Evolutionary conservation across 192 early-diverging fungal species (phyloP).

Genomic region (Coemansia sp.): DNA sequence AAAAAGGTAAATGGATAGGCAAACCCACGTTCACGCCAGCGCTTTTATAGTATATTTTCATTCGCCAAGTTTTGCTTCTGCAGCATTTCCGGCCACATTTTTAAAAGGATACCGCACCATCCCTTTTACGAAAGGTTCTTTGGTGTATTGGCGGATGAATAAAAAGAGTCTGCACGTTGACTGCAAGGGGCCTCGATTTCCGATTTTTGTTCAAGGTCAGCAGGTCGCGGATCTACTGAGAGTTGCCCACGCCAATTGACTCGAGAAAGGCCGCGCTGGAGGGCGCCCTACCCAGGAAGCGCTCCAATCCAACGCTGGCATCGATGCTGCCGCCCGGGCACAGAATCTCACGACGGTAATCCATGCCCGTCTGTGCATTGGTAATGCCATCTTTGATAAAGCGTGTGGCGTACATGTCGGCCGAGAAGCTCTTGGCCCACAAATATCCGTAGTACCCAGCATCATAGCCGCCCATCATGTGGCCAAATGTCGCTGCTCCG

Average conservation of each 20-base stretch:
- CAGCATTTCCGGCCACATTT: not conserved
- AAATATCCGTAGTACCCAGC: slow-evolving; percentile 78
- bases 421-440: slow-evolving; percentile 79
- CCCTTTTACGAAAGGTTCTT: not conserved
- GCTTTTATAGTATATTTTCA: too few relatives aligned
- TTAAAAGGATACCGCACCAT: not conserved
- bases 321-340: slow-evolving; percentile 69
- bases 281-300: slow-evolving; percentile 65
- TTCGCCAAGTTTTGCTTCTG: not conserved
- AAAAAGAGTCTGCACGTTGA: not conserved
- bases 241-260: slow-evolving; percentile 56
- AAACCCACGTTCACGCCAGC: not conserved
- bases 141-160: not conserved
- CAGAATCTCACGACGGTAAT: slow-evolving; percentile 76
- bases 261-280: slow-evolving; percentile 47
- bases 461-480: slow-evolving; percentile 75
- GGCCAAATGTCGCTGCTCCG: slow-evolving; percentile 59
- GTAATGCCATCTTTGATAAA: slow-evolving; percentile 62
- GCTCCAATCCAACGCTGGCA: slow-evolving; percentile 57
- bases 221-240: not conserved
- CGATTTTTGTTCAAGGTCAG: not conserved
- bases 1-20: not conserved
- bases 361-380: slow-evolving; percentile 61
- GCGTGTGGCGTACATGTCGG: slow-evolving; percentile 77
- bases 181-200: not conserved